phyloP scores from a whole-genome alignment of 2,329 filamentous ascomycete genomes.

The Leptographium galeiforme region DNA sequence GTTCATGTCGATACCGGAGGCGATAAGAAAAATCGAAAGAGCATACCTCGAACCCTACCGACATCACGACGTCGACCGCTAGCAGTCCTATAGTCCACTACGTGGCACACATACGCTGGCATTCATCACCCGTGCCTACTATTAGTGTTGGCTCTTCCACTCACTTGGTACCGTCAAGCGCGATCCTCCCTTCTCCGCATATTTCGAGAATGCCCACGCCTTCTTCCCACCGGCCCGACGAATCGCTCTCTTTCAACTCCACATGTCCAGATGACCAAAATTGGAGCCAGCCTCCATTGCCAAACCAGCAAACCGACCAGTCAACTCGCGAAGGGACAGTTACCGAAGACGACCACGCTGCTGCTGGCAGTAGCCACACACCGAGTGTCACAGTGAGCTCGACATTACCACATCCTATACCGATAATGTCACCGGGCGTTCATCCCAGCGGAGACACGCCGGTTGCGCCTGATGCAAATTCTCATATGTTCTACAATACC shows the following conservation, averaged over 20 bases:
- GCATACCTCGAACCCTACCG: neutral
- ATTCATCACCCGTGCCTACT: neutral
- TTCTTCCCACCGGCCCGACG: conserved; percentile 8
- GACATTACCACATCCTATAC: conserved; percentile 22
- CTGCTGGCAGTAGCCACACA: neutral
- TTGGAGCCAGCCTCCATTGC: conserved; percentile 12
- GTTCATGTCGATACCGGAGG: neutral
- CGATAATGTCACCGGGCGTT: conserved; percentile 30
- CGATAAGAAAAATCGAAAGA: neutral
- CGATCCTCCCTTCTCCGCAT: neutral
- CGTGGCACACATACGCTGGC: neutral
- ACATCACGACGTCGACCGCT: neutral
- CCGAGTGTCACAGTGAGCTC: neutral
- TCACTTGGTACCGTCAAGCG: neutral
- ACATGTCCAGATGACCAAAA: conserved; percentile 30
- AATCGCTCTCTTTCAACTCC: conserved; percentile 20
- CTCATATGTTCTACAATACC: conserved; percentile 5
- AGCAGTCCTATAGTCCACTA: neutral
- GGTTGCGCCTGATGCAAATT: conserved; percentile 4
- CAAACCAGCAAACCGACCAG: conserved; percentile 4
- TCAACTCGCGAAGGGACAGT: neutral
- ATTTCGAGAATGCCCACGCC: conserved; percentile 12
- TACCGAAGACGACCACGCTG: neutral
- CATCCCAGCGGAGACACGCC: conserved; percentile 13
- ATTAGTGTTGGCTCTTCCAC: neutral